Conservation (phyloP, 768 basidiomycete genomes). For the Russula abietina region DNA sequence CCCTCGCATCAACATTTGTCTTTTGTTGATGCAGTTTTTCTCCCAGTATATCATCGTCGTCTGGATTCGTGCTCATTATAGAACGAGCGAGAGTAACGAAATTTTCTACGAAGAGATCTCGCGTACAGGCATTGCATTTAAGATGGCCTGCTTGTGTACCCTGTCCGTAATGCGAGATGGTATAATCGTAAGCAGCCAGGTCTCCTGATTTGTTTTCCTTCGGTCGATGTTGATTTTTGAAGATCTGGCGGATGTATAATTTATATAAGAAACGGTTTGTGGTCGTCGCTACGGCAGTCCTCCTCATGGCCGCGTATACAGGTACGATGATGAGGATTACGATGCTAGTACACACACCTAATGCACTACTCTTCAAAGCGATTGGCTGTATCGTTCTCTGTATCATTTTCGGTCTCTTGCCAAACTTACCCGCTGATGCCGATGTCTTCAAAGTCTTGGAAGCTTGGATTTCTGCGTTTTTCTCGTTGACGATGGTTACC, state of each 20-base stretch:
- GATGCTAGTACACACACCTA: too few relatives aligned
- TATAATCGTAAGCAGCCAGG: neutral
- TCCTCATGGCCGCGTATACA: conserved; percentile 1
- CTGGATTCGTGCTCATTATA: conserved; percentile 1
- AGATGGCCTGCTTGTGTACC: neutral
- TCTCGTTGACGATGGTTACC: neutral
- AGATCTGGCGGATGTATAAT: conserved; percentile 14
- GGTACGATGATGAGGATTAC: neutral
- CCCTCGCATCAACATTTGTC: neutral
- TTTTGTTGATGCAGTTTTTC: too few relatives aligned
- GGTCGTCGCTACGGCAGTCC: neutral
- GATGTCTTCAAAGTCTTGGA: neutral
- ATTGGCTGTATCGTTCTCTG: neutral
- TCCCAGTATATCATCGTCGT: conserved; percentile 1
- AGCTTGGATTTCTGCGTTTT: conserved; percentile 4
- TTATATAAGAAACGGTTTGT: neutral
- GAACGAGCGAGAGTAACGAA: neutral
- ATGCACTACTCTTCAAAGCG: neutral
- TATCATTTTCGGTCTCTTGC: neutral
- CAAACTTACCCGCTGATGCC: neutral
- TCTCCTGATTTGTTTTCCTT: neutral
- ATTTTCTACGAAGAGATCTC: conserved; percentile 5
- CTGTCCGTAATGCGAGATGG: neutral
- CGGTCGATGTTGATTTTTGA: neutral
- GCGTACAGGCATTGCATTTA: neutral